phyloP scores from a whole-genome alignment of 805 yeast species.

The Suhomyces sp. region DNA sequence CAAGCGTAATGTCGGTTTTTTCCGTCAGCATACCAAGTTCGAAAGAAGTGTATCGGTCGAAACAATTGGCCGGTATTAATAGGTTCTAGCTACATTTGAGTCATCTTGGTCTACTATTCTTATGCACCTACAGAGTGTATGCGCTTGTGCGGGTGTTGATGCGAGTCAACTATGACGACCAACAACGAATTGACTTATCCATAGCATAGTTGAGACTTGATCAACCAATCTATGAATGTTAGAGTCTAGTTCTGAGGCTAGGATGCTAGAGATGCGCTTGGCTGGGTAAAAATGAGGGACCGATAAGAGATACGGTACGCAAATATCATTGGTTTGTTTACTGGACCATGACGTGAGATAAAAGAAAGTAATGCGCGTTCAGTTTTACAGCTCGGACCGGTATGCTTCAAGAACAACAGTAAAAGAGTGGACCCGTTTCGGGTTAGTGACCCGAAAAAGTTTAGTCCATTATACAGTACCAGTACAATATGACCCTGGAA shows the following conservation, averaged over 20 bases:
- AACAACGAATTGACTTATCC: not conserved
- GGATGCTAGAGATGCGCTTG: not conserved
- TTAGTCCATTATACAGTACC: not conserved
- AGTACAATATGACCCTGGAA: not conserved
- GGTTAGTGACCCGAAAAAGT: not conserved
- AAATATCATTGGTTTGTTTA: not conserved
- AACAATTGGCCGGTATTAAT: no score
- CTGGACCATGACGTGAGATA: not conserved
- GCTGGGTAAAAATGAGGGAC: not conserved
- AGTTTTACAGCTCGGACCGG: not conserved
- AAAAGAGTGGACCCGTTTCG: not conserved
- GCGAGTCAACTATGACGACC: not conserved
- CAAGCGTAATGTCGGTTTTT: not conserved
- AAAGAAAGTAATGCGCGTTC: not conserved
- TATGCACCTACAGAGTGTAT: not conserved
- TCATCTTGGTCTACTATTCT: not conserved
- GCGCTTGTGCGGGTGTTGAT: slow-evolving; percentile 1
- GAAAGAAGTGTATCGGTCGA: not conserved
- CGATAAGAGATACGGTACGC: not conserved
- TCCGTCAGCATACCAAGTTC: not conserved
- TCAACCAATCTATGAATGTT: no score
- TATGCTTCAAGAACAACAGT: not conserved
- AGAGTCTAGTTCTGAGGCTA: not conserved
- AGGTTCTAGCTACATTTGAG: not conserved
- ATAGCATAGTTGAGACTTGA: not conserved